Percentiles rank a stretch among this genome's conserved stretches.
Conservation (phyloP, 306 rosid species). For the Pachyrhizus erosus region DNA sequence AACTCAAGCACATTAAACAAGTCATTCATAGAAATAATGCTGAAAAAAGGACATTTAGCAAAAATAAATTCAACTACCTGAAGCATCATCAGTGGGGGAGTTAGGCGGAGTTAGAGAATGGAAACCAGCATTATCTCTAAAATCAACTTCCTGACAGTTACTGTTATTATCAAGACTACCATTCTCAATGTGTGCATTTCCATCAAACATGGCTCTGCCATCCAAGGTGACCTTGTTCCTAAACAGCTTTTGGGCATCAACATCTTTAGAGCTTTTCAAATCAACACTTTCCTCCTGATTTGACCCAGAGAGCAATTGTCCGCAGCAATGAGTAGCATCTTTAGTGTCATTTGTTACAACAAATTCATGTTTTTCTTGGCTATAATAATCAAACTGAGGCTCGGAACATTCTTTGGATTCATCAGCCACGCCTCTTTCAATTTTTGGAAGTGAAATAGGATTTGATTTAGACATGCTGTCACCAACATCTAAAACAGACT, state of each 20-base stretch:
- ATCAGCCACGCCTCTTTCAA: constrained; percentile 16
- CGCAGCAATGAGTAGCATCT: constrained; percentile 35
- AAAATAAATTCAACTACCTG: constrained; percentile 56
- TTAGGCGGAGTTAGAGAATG: constrained; percentile 64
- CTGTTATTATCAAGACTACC: constrained; percentile 23
- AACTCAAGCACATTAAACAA: constrained; percentile 38
- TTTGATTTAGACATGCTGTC: constrained; percentile 31
- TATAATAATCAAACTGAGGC: constrained; percentile 12
- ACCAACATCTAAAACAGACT: constrained; percentile 68
- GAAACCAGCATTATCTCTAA: constrained; percentile 42
- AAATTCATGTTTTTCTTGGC: constrained; percentile 17
- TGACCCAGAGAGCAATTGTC: constrained; percentile 19
- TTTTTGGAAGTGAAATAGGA: constrained; percentile 17
- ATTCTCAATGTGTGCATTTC: constrained; percentile 29
- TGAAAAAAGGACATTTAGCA: neutral
- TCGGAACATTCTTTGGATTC: constrained; percentile 37
- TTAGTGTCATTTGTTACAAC: constrained; percentile 32
- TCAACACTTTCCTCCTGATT: constrained; percentile 23
- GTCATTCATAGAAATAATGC: neutral
- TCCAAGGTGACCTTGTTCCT: neutral
- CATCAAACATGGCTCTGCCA: neutral
- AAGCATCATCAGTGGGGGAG: constrained; percentile 56
- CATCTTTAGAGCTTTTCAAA: constrained; percentile 23
- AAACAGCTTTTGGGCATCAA: constrained; percentile 20
- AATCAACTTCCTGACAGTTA: neutral